Evolutionary conservation across 805 yeast species (phyloP), one percentile per base, ranked within the genome.

Genomic region (Metschnikowia vanudenii): DNA sequence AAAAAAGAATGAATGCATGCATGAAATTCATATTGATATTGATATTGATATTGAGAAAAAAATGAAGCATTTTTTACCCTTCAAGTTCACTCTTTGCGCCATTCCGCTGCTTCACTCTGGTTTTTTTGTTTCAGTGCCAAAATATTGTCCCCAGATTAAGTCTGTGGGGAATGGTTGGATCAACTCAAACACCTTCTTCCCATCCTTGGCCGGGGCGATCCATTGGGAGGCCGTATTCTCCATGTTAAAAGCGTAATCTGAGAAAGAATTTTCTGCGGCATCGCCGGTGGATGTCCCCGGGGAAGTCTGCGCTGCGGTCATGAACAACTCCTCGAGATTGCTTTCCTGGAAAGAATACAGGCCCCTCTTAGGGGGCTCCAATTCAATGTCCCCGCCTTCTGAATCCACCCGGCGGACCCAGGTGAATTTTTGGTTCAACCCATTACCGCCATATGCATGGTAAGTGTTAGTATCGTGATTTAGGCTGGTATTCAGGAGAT

Each of bases 111-210:
- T 26, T 26, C 28, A 26, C 12, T 26, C 28, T 3, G 11, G 11
- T 9, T 3, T 8, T 26, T 12, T 26, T 9, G 28, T 26, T 26
- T 26, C 28, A 12, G 28, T 26, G 28, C 28, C 28, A 58, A 82
- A 80, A 53, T 79, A 79, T 53, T 81, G 85, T 43, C 81, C 88
- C 86, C 88, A 83, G 29, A 84, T 81, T 20, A 81, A 71, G 45
- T 83, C 88, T 2, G 80, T 75, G 3, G 85, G 82, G 39, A 82
- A 77, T 58, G 79, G 84, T 58, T 79, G 84, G 55, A 75, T 78
- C 69, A 84, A 65, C 55, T 82, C 86, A 57, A 74, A 80, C 17
- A 82, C 75, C 41, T 72, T 68, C 50, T 74, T 75, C 4, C 83
- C 84, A 50, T 84, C 88, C 57, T 65, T 4, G 64, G 50, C 40